Evolutionary conservation across 139 green algal genomes (phyloP).

Genomic region (Penium margaritaceum): DNA sequence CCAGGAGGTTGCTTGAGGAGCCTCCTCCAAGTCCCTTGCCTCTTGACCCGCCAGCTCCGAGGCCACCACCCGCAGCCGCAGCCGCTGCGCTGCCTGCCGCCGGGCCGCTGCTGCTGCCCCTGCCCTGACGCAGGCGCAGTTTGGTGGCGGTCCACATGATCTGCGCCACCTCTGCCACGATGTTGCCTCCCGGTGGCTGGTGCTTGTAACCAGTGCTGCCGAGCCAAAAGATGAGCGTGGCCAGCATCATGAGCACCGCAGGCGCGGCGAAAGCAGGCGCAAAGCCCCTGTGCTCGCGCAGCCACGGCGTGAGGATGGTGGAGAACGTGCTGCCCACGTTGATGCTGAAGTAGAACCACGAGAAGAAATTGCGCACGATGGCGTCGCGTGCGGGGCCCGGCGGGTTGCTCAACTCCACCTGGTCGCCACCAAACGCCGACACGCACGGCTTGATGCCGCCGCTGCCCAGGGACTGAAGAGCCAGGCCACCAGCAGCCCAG

Average conservation of each 20-base stretch:
- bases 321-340: slow-evolving; percentile 75
- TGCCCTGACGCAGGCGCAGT: neutral
- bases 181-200: slow-evolving; percentile 32
- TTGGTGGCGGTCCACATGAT: neutral
- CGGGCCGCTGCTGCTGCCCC: neutral
- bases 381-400: slow-evolving; percentile 55
- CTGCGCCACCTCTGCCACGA: slow-evolving; percentile 16
- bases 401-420: slow-evolving; percentile 61
- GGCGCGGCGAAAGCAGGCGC: slow-evolving; percentile 46
- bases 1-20: neutral
- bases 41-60: no score
- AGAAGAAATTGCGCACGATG: slow-evolving; percentile 73
- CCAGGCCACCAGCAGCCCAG: slow-evolving; percentile 54
- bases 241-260: slow-evolving; percentile 37
- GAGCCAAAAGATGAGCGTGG: slow-evolving; percentile 25
- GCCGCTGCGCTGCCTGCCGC: neutral
- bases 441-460: slow-evolving; percentile 98
- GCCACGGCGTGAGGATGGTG: slow-evolving; percentile 33
- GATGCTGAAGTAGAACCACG: slow-evolving; percentile 96
- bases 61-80: neutral
- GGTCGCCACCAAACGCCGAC: slow-evolving; percentile 88
- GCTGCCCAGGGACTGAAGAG: slow-evolving; percentile 80
- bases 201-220: slow-evolving; percentile 33
- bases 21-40: neutral
- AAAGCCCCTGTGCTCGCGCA: slow-evolving; percentile 49